phyloP scores from a whole-genome alignment of 352 stramenopile genomes.

The Globisporangium okanoganense region DNA sequence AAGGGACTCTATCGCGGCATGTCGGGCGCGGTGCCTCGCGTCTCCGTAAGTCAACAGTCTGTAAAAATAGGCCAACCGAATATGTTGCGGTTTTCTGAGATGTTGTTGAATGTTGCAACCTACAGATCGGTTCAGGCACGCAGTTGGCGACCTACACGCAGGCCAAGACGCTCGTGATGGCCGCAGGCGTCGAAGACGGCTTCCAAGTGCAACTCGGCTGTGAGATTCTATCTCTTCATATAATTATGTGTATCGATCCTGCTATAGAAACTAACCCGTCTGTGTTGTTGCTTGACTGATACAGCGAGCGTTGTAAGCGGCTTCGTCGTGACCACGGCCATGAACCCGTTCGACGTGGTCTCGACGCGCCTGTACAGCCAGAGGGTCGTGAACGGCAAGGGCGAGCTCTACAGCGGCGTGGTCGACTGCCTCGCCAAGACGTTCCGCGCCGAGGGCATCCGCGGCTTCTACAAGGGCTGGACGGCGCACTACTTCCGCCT shows the following conservation, averaged over 20 bases:
- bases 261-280: background rate
- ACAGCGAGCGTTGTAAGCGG: slow-evolving; percentile 79
- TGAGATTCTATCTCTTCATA: slow-evolving; percentile 26
- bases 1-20: slow-evolving; percentile 71
- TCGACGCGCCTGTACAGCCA: slow-evolving; percentile 87
- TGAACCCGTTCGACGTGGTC: slow-evolving; percentile 89
- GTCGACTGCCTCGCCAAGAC: slow-evolving; percentile 81
- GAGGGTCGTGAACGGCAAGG: slow-evolving; percentile 84
- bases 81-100: background rate
- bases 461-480: slow-evolving; percentile 87
- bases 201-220: slow-evolving; percentile 74
- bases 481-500: slow-evolving; percentile 84
- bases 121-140: slow-evolving; percentile 79
- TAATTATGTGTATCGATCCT: background rate
- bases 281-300: background rate
- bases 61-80: background rate
- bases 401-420: slow-evolving; percentile 69
- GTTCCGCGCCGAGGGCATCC: slow-evolving; percentile 68
- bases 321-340: slow-evolving; percentile 75
- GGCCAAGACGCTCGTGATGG: slow-evolving; percentile 78
- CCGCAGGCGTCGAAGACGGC: slow-evolving; percentile 68
- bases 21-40: slow-evolving; percentile 67
- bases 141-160: slow-evolving; percentile 84
- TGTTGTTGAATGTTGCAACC: background rate
- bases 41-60: slow-evolving; percentile 42